Evolutionary conservation across 2,329 filamentous ascomycete genomes (phyloP).

Genomic region (Chaetomiaceae sp.): DNA sequence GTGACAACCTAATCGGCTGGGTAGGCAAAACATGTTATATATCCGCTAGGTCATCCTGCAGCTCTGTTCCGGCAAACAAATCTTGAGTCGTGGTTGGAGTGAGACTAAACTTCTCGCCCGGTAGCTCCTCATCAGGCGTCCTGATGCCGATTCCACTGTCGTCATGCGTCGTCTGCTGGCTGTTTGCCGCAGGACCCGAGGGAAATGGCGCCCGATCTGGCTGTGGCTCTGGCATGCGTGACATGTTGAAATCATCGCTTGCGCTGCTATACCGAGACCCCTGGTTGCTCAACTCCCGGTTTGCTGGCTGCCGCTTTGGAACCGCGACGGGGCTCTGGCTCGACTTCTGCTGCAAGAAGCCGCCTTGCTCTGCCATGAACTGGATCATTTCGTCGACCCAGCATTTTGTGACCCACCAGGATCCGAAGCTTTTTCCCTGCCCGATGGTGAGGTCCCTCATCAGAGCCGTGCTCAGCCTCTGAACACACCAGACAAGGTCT

Average conservation of each 20-base stretch:
- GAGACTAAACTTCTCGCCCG: slow-evolving; percentile 54
- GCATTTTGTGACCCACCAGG: slow-evolving; percentile 93
- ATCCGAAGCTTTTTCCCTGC: slow-evolving; percentile 76
- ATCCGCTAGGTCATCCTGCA: slow-evolving; percentile 23
- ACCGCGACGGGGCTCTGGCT: slow-evolving; percentile 32
- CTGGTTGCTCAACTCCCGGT: slow-evolving; percentile 35
- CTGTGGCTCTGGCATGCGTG: slow-evolving; percentile 45
- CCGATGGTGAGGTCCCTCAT: slow-evolving; percentile 77
- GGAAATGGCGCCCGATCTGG: slow-evolving; percentile 49
- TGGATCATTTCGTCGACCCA: slow-evolving; percentile 93
- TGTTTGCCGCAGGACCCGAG: slow-evolving; percentile 36
- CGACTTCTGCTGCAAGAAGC: slow-evolving; percentile 66
- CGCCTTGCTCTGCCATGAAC: slow-evolving; percentile 85
- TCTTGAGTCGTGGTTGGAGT: slow-evolving; percentile 27
- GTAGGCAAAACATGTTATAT: slow-evolving; percentile 7
- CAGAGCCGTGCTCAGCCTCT: slow-evolving; percentile 69
- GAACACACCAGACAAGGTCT: slow-evolving; percentile 72
- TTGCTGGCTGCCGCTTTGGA: slow-evolving; percentile 34
- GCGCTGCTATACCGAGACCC: slow-evolving; percentile 42
- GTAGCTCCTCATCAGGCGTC: slow-evolving; percentile 62
- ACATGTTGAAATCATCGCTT: slow-evolving; percentile 44
- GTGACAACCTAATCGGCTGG: not conserved
- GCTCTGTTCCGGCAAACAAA: slow-evolving; percentile 28
- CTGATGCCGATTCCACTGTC: slow-evolving; percentile 72
- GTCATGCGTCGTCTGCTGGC: slow-evolving; percentile 50